phyloP scores from a whole-genome alignment of 164 flowering plant species.

The Dillenia suffruticosa region DNA sequence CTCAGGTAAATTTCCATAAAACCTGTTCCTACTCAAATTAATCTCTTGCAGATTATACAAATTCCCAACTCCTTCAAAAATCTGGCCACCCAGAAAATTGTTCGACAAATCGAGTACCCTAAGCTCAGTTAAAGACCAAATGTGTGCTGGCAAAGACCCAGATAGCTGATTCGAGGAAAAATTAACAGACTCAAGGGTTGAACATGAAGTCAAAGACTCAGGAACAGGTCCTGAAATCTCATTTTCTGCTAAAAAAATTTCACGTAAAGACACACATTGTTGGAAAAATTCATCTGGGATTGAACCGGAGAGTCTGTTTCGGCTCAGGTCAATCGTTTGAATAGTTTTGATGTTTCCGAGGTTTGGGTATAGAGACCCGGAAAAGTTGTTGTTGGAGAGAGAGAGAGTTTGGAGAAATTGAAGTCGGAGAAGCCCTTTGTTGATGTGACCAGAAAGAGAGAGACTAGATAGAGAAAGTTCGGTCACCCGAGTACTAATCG shows the following conservation, averaged over 20 bases:
- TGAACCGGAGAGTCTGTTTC: constrained; percentile 62
- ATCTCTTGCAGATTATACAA: constrained; percentile 50
- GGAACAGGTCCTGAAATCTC: constrained; percentile 65
- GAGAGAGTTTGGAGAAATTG: constrained; percentile 35
- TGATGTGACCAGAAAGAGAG: constrained; percentile 48
- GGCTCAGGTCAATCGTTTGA: constrained; percentile 58
- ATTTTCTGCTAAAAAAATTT: constrained; percentile 67
- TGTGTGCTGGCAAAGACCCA: constrained; percentile 51
- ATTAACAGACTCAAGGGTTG: constrained; percentile 52
- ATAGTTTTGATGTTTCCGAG: constrained; percentile 45
- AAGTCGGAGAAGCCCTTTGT: constrained; percentile 38
- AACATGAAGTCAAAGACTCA: constrained; percentile 52
- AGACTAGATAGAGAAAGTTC: constrained; percentile 37
- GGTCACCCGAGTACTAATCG: constrained; percentile 32
- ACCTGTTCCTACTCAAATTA: constrained; percentile 45
- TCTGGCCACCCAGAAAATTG: constrained; percentile 66
- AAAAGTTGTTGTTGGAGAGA: constrained; percentile 55
- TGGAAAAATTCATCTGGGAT: constrained; percentile 68
- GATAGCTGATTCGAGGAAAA: constrained; percentile 70
- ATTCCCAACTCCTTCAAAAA: constrained; percentile 53
- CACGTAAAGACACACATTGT: constrained; percentile 66
- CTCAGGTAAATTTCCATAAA: constrained; percentile 61
- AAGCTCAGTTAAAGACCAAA: constrained; percentile 68
- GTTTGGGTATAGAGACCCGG: constrained; percentile 56
- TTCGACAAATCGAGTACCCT: constrained; percentile 69